Evolutionary conservation across 257 asterid genomes (phyloP).

Genomic region (Solanum megistacrolobum): DNA sequence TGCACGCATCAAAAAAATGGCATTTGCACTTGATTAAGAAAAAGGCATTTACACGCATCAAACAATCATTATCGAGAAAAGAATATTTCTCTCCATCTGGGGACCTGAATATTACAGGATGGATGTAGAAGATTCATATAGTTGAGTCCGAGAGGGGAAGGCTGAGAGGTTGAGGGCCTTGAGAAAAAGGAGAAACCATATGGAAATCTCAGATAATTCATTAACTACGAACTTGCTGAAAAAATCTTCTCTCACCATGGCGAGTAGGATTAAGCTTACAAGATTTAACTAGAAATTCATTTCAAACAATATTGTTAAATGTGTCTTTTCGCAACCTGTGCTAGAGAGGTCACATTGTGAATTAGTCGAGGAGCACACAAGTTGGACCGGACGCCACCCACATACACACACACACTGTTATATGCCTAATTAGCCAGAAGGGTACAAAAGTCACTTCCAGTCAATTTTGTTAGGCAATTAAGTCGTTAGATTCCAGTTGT

Average conservation of each 20-base stretch:
- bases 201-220: background rate
- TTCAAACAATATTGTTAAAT: background rate
- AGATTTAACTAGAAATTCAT: background rate
- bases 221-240: background rate
- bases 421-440: too few species aligned
- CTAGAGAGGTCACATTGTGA: background rate
- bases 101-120: background rate
- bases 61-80: background rate
- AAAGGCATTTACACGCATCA: background rate
- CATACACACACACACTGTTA: background rate
- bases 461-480: too few species aligned
- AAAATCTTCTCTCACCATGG: background rate
- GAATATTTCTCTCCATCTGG: background rate
- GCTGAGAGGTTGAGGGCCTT: background rate
- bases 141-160: background rate
- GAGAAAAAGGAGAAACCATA: background rate
- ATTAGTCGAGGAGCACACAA: background rate
- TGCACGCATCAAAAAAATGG: background rate
- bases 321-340: background rate
- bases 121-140: background rate
- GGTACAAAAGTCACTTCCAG: too few species aligned
- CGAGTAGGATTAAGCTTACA: background rate
- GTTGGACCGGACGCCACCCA: background rate
- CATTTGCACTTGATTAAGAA: background rate
- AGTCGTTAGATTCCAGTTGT: too few species aligned